Percentiles rank a stretch among this genome's conserved stretches.
Evolutionary conservation across 805 yeast genomes (phyloP).

Genomic region (Lachancea waltii): DNA sequence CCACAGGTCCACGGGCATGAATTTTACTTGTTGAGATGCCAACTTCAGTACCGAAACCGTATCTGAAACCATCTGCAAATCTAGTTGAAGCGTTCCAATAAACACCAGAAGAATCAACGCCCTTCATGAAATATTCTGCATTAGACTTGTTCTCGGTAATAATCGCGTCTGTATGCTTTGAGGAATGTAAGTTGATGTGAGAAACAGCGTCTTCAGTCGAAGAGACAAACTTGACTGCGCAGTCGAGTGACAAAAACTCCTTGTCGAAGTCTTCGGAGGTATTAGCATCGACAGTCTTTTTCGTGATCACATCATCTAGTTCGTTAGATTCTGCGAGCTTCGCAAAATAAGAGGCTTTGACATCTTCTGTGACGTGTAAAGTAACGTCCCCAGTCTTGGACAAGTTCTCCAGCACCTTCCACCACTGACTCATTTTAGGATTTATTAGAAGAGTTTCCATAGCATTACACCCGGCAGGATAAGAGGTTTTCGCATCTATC

Average conservation of each 20-base stretch:
- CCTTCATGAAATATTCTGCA: conserved; percentile 75
- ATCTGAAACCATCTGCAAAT: conserved; percentile 97
- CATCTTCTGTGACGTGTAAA: conserved; percentile 56
- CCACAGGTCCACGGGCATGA: conserved; percentile 98
- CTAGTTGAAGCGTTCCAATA: conserved; percentile 97
- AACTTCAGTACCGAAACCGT: conserved; percentile 98
- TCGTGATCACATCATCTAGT: conserved; percentile 15
- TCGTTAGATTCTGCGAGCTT: conserved; percentile 15
- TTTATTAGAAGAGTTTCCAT: conserved; percentile 74
- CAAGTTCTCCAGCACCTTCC: conserved; percentile 40
- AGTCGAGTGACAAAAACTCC: conserved; percentile 78
- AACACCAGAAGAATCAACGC: conserved; percentile 91
- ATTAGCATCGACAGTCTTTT: conserved; percentile 40
- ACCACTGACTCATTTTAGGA: conserved; percentile 32
- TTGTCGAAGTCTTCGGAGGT: conserved; percentile 58
- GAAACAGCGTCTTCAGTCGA: conserved; percentile 65
- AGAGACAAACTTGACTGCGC: conserved; percentile 62
- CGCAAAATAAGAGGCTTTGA: conserved; percentile 28
- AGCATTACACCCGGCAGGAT: conserved; percentile 99
- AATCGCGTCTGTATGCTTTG: conserved; percentile 93
- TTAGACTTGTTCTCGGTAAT: conserved; percentile 64
- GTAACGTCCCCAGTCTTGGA: conserved; percentile 58
- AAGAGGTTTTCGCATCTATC: conserved; percentile 87
- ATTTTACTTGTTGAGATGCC: conserved; percentile 96
- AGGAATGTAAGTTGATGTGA: conserved; percentile 87